Evolutionary conservation across 768 basidiomycete species (phyloP).

Genomic region (Phallus indusiatus): DNA sequence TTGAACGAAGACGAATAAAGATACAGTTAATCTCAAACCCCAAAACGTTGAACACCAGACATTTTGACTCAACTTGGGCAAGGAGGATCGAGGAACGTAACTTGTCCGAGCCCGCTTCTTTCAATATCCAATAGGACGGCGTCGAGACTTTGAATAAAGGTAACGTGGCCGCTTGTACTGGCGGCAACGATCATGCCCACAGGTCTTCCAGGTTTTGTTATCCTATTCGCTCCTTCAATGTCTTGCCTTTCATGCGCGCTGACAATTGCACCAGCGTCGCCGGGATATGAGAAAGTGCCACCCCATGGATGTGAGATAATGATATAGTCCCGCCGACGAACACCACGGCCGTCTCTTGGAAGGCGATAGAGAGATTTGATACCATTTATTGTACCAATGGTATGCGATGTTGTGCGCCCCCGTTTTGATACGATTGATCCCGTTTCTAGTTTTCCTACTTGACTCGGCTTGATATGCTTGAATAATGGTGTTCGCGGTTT

Average conservation of each 20-base stretch:
- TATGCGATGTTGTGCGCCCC: background rate
- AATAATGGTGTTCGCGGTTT: background rate
- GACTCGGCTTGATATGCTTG: background rate
- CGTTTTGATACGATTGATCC: background rate
- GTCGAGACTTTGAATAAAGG: conserved; percentile 3
- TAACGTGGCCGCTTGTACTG: conserved; percentile 1
- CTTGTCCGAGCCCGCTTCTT: background rate
- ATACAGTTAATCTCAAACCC: no score
- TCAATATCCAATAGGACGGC: background rate
- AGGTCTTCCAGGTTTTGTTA: background rate
- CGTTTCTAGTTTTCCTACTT: background rate
- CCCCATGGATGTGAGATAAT: background rate
- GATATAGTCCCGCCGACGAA: background rate
- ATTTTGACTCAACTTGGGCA: no score
- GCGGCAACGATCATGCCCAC: background rate
- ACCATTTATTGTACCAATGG: conserved; percentile 4
- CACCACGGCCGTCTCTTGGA: background rate
- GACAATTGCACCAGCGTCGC: conserved; percentile 2
- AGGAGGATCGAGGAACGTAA: background rate
- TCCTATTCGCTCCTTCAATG: background rate
- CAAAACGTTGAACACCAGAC: no score
- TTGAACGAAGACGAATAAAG: no score
- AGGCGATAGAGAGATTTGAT: conserved; percentile 4
- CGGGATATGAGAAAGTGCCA: background rate
- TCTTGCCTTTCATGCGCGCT: background rate